These are phyloP conservation scores for Arthrobotrys conoides DNA, from an alignment of 2,329 filamentous ascomycete species.

Conservation along the genomic window DNA sequence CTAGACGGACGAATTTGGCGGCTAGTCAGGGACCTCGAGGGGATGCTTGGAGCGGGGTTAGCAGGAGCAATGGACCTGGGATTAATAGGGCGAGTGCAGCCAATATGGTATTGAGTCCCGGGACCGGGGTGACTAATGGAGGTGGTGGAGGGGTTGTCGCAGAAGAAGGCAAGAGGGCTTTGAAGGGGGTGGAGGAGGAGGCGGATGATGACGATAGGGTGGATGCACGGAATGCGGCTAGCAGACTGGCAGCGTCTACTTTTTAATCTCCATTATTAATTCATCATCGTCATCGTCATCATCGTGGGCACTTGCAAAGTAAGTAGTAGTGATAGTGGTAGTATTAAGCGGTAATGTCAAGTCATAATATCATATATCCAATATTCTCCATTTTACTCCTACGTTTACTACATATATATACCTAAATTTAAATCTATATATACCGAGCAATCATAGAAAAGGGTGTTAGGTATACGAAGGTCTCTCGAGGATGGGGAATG, in stretches of 20 bases:
- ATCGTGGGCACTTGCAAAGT: not conserved
- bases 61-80: conserved; percentile 78
- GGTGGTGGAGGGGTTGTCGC: conserved; percentile 66
- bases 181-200: conserved; percentile 78
- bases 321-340: not conserved
- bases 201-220: conserved; percentile 90
- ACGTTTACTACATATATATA: not conserved
- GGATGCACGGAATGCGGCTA: conserved; percentile 95
- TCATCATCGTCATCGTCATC: not conserved
- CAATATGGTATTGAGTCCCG: conserved; percentile 67
- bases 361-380: not conserved
- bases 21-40: conserved; percentile 95
- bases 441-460: too few relatives aligned
- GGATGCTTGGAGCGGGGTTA: conserved; percentile 97
- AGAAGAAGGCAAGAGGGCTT: conserved; percentile 30
- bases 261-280: conserved; percentile 80
- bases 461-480: too few relatives aligned
- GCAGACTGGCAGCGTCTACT: conserved; percentile 91
- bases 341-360: conserved; percentile 7
- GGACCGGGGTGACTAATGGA: conserved; percentile 67
- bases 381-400: not conserved
- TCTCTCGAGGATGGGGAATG: not conserved
- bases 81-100: conserved; percentile 71
- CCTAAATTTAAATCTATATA: too few relatives aligned
- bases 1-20: conserved; percentile 81